Base-by-base conservation (phyloP, 768 basidiomycete species). In the Neoboletus subvelutipes region DNA sequence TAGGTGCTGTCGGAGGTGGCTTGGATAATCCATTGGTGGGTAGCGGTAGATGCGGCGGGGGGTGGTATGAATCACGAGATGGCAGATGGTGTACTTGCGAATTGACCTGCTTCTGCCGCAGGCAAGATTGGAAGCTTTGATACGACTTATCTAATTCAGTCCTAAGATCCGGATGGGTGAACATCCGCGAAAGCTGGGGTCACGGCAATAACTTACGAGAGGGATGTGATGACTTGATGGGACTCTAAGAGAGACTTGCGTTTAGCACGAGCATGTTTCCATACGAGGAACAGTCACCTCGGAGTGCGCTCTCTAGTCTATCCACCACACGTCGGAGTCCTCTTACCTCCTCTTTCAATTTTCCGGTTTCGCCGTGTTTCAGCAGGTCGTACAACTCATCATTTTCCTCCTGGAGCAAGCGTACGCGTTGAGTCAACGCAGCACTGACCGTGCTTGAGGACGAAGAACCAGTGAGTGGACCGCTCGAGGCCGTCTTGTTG, bases 321-420 rank as follows among this genome's bases (percentile, higher is more conserved):
- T 78, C 78, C 42, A 91, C 87, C 33, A 85, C 82, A 61, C 83
- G 78, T 34, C 84, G 78, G 53, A 94, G 76, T 8, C 83, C 83
- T 47, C 83, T 81, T 12, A 88, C 88, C 68, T 94, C 89, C 66
- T 92, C 92, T 68, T 91, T 91, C 59, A 94, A 68, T 67, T 82
- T 85, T 5, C 90, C 91, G 0, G 88, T 88, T 72, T 94, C 91
- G 40, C 87, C 83, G 26, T 77, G 77, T 69, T 83, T 87, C 54
- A 94, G 73, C 11, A 93, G 73, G 48, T 85, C 82, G 68, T 93
- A 94, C 18, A 94, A 71, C 60, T 94, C 92, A 62, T 94, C 90
- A 57, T 94, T 94, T 71, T 94, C 92, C 54, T 92, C 87, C 68
- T 94, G 92, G 11, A 94, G 75, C 18, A 86, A 71, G 47, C 83